Base-by-base conservation (phyloP, 345 rosid species). In the Brassica cretica region DNA sequence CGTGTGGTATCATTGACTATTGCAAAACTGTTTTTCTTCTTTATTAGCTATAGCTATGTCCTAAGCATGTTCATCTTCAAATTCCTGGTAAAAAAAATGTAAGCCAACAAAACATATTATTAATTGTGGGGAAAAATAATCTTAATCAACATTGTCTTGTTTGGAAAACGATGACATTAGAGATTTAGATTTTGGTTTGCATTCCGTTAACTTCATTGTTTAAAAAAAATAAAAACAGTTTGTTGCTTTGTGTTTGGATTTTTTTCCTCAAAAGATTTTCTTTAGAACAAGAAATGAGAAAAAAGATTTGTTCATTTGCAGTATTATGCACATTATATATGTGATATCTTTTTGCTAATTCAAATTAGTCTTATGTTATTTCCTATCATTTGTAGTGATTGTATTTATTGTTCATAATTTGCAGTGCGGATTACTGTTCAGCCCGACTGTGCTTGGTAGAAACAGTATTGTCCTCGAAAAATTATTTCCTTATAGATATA, bases 361-460 rank as follows among this genome's bases (percentile, higher is more conserved):
- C 66, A 62, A n/a, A 62, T n/a, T 30, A 12, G 14, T 25, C 33
- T 60, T 41, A 51, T 9, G 16, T 61, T 6, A 61, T 29, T 29
- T 29, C 19, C 10, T 29, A 62, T 62, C 41, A 30, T 62, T 32
- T 64, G 15, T 65, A 37, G 21, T 35, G 8, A 10, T 37, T 18
- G 25, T 66, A 7, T 65, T 18, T 66, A 7, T 65, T 37, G 30
- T 7, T 5, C 39, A 19, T 21, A 15, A 5, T 59, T 27, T 71
- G 29, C 76, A 89, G 97, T 84, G 82, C 9, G 91, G 97, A 4
- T 8, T 88, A 33, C 1, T 88, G 49, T 32, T 84, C 44, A 88
- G 93, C 49, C 90, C 88, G 58, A 77, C 68, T 0, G 7, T 66
- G 4, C 49, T 88, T 0, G 78, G 81, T 0, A 7, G 8, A 3